Evolutionary conservation across 441 rosid species (phyloP), one percentile per base, ranked within the genome.

Genomic region (Syzygium syzygioides): DNA sequence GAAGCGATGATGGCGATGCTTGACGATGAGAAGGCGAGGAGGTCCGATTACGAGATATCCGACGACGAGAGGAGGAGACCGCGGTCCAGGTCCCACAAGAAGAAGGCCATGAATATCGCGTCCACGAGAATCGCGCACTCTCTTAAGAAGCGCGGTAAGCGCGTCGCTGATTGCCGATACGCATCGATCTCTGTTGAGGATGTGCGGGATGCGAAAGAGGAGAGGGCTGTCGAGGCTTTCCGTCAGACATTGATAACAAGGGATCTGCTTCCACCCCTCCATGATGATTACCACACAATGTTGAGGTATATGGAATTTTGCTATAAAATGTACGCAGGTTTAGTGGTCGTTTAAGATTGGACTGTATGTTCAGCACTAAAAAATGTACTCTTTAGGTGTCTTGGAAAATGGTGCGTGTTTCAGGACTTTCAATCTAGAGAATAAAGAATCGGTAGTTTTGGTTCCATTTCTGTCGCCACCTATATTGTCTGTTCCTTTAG

Each of bases 201-300:
- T 91, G 95, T 96, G 19, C 92, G 98, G 45, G 98, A 97, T 85
- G 96, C 95, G 0, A 91, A 95, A 90, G 99, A 96, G 91, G 98
- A 94, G 64, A 94, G 92, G 28, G 94, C 96, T 1, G 99, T 96
- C 20, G 93, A 88, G 91, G 94, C 89, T 11, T 94, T 97, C 90
- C 98, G 98, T 87, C 94, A 91, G 86, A 90, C 91, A 86, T 93
- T 97, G 94, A 92, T 94, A 80, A 90, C 93, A 18, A 91, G 90
- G n/a, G 96, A 95, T 90, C 91, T 93, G 94, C 99, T 97, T 86
- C 99, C 98, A 2, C 71, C 92, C 71, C 92, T 94, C 18, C 98
- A 94, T 37, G 97, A 96, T 87, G 98, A 96, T 93, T 96, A 96
- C 90, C 98, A 97, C 89, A 96, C 98, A 26, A 93, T 97, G 91